phyloP scores from a whole-genome alignment of 2,329 filamentous ascomycete genomes.

The Fusarium virguliforme region DNA sequence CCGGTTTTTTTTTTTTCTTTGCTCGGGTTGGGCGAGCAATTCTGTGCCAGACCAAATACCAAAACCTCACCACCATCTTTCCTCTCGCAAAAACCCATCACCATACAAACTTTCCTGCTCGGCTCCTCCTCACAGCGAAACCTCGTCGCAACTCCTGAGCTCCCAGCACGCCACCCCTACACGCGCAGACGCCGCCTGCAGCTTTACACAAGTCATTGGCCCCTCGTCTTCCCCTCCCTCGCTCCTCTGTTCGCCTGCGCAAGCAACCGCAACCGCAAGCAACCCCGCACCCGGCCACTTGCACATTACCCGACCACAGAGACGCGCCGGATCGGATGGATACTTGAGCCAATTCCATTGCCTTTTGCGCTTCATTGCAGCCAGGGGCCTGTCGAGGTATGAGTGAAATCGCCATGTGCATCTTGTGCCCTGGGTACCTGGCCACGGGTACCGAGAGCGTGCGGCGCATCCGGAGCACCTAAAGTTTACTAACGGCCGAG shows the following conservation, averaged over 20 bases:
- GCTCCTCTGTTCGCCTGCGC: slow-evolving; percentile 26
- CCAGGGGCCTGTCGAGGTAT: slow-evolving; percentile 30
- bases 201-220: slow-evolving; percentile 41
- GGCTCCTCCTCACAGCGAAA: slow-evolving; percentile 18
- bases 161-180: slow-evolving; percentile 10
- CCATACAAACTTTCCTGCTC: slow-evolving; percentile 32
- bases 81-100: slow-evolving; percentile 33
- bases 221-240: slow-evolving; percentile 33
- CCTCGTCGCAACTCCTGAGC: slow-evolving; percentile 4
- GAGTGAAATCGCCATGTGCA: slow-evolving; percentile 22
- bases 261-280: slow-evolving; percentile 32
- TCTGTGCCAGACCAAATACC: slow-evolving; percentile 20
- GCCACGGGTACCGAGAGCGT: neutral
- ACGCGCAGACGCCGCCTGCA: slow-evolving; percentile 20
- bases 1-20: slow-evolving; percentile 22
- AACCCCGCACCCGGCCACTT: slow-evolving; percentile 33
- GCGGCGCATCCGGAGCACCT: neutral
- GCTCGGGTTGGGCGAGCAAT: slow-evolving; percentile 7
- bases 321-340: slow-evolving; percentile 34
- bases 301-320: slow-evolving; percentile 32
- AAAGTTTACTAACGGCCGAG: slow-evolving; percentile 24
- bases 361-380: slow-evolving; percentile 34
- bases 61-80: slow-evolving; percentile 29
- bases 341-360: slow-evolving; percentile 37
- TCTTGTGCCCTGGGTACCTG: slow-evolving; percentile 12